Base-by-base conservation (phyloP, 208 protist genomes). In the Leishmania martiniquensis region DNA sequence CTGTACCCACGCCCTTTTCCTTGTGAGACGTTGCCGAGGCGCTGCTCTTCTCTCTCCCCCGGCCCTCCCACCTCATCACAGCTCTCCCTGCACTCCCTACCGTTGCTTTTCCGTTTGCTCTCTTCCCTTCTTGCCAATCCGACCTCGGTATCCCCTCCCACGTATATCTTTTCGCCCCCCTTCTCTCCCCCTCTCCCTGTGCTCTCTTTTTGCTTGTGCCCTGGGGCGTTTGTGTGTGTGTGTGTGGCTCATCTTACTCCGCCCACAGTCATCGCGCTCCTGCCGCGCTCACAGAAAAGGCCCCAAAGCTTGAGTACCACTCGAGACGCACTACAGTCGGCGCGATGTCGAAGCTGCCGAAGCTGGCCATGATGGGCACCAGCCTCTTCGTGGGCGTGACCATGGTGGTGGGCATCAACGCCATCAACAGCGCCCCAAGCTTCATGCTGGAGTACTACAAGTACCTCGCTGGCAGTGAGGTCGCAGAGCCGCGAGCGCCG, bases 391-490 rank as follows among this genome's bases (percentile, higher is more conserved):
- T 91, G 22, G 97, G 97, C 5, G 49, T 96, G 42, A 92, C 93
- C 25, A 94, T 96, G 83, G 85, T 98, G 51, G 93, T 98, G 80
- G 92, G 93, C n/a, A 88, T 93, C 72, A 98, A 96, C 65, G 89
- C 91, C 22, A 88, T 97, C 69, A 97, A 95, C 71, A 93, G 90
- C 10, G 93, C 93, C 13, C 93, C 91, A 0, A 88, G 83, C 68
- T 98, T 97, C 81, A 98, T 98, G 85, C 63, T 90, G 0, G 80
- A 97, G 20, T 97, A 94, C 80, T 95, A 94, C 77, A 89, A 92
- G 83, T 97, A 93, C 75, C 71, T 95, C 54, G 51, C 45, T 20
- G 82, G 85, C 37, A 78, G 83, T 76, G 62, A 84, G 13, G 47
- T 69, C 42, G 82, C 92, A 51, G 54, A 72, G 49, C 77, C 89